Conservation (phyloP, 768 basidiomycete species). For the Daedaleopsis nitida region DNA sequence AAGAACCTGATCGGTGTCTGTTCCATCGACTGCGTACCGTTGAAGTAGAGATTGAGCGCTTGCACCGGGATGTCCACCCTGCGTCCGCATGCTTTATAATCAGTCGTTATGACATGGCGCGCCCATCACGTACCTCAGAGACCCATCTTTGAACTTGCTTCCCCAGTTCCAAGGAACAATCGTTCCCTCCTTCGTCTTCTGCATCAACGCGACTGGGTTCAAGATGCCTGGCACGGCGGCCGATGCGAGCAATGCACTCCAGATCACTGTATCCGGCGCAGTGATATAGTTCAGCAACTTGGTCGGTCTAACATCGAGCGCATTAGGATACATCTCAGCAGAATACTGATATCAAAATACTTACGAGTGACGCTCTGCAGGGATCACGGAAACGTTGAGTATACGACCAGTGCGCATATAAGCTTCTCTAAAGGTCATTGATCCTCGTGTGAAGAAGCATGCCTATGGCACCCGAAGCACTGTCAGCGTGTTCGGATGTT, state of each 20-base stretch:
- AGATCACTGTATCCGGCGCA: constrained; percentile 89
- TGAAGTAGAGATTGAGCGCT: constrained; percentile 85
- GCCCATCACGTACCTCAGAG: constrained; percentile 56
- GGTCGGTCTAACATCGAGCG: constrained; percentile 64
- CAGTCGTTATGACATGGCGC: background rate
- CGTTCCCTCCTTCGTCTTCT: constrained; percentile 78
- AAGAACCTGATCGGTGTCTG: background rate
- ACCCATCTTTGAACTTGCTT: constrained; percentile 91
- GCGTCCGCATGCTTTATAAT: background rate
- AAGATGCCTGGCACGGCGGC: constrained; percentile 95
- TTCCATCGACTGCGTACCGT: constrained; percentile 46
- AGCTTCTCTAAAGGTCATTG: constrained; percentile 94
- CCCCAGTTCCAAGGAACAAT: constrained; percentile 95
- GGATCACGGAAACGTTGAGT: constrained; percentile 91
- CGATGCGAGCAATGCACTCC: constrained; percentile 81
- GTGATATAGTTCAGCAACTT: constrained; percentile 95
- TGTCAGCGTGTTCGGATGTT: background rate
- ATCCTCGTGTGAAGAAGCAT: constrained; percentile 89
- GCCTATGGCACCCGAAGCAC: constrained; percentile 46
- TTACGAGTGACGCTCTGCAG: constrained; percentile 85
- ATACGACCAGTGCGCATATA: constrained; percentile 92
- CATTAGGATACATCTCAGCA: constrained; percentile 4
- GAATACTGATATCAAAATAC: constrained; percentile 30
- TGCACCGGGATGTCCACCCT: constrained; percentile 96
- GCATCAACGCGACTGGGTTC: constrained; percentile 94